Conservation (phyloP, 2,329 filamentous ascomycete genomes). For the Blumeriella jaapii region DNA sequence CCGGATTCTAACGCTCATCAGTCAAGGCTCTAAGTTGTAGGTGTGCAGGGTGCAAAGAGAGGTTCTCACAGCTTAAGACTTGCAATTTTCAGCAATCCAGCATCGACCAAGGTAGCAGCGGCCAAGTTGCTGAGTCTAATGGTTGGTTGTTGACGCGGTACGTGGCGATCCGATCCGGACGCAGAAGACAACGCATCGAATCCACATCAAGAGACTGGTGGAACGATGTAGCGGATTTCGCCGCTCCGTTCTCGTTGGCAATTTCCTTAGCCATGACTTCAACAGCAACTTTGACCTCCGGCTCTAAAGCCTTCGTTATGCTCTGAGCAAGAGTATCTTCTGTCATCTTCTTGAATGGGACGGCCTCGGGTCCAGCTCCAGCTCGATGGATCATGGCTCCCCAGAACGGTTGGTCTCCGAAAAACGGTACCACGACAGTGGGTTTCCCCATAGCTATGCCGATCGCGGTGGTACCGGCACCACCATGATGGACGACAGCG, state of each 20-base stretch:
- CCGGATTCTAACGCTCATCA: background rate
- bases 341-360: slow-evolving; percentile 33
- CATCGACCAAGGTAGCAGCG: too few relatives aligned
- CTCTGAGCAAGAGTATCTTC: slow-evolving; percentile 52
- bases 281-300: slow-evolving; percentile 47
- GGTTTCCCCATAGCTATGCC: slow-evolving; percentile 28
- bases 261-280: slow-evolving; percentile 49
- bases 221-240: too few relatives aligned
- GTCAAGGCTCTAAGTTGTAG: too few relatives aligned
- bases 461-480: slow-evolving; percentile 24
- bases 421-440: slow-evolving; percentile 31
- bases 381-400: slow-evolving; percentile 31
- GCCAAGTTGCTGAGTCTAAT: too few relatives aligned
- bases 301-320: slow-evolving; percentile 53
- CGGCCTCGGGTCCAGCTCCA: slow-evolving; percentile 32
- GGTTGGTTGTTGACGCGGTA: too few relatives aligned
- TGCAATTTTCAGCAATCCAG: too few relatives aligned
- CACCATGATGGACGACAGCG: slow-evolving; percentile 6
- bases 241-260: slow-evolving; percentile 47
- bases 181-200: too few relatives aligned
- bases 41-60: too few relatives aligned
- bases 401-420: slow-evolving; percentile 37
- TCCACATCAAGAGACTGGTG: too few relatives aligned
- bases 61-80: too few relatives aligned
- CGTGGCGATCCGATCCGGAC: too few relatives aligned